Evolutionary conservation across 2,329 filamentous ascomycete genomes (phyloP).

Genomic region (Cercospora sp.): DNA sequence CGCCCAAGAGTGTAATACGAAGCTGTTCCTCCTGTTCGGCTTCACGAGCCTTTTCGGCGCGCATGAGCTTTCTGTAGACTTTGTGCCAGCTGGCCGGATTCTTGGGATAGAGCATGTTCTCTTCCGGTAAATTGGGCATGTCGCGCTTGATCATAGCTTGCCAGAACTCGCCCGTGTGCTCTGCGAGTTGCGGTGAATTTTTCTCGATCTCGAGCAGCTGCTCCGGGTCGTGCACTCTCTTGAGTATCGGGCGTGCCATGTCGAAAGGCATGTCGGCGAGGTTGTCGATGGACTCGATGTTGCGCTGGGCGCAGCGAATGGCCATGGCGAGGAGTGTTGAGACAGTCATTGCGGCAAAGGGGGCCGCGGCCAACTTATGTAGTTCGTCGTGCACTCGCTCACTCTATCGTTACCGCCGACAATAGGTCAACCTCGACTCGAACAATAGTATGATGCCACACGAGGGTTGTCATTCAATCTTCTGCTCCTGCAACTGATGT

Average conservation of each 20-base stretch:
- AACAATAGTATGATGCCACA: constrained; percentile 3
- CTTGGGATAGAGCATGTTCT: constrained; percentile 64
- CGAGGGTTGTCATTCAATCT: constrained; percentile 1
- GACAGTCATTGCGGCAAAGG: constrained; percentile 31
- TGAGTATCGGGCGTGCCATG: constrained; percentile 66
- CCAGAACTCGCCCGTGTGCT: constrained; percentile 73
- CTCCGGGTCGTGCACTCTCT: constrained; percentile 67
- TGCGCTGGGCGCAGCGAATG: constrained; percentile 43
- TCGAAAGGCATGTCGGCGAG: constrained; percentile 71
- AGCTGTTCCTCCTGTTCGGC: constrained; percentile 37
- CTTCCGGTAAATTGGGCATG: constrained; percentile 60
- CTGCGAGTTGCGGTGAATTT: constrained; percentile 73
- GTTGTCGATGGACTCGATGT: constrained; percentile 57
- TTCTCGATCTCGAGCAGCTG: constrained; percentile 73
- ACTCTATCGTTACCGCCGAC: constrained; percentile 13
- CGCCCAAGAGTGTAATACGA: constrained; percentile 58
- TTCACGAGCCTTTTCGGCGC: constrained; percentile 42
- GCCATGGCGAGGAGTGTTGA: constrained; percentile 44
- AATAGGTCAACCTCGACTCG: neutral
- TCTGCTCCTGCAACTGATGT: neutral
- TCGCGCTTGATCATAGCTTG: constrained; percentile 73
- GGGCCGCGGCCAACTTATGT: constrained; percentile 4
- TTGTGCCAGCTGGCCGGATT: constrained; percentile 73
- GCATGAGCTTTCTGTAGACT: constrained; percentile 61
- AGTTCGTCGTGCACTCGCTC: neutral